These are phyloP conservation scores for Teratosphaeria zuluensis DNA, from an alignment of 2,329 filamentous ascomycete genomes.

Conservation along the genomic window DNA sequence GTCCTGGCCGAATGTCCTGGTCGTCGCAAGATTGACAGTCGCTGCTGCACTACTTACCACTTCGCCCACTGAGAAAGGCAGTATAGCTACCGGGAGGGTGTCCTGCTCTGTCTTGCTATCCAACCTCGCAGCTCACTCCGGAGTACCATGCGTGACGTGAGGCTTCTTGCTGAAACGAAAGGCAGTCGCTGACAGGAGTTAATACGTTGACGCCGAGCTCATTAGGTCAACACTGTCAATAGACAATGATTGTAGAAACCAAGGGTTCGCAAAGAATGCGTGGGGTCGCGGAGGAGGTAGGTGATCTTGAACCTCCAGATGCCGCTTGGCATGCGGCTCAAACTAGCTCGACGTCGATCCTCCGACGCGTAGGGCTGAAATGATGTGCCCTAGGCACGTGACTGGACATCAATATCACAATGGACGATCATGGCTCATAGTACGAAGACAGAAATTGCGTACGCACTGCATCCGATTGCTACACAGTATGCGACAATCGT, in stretches of 20 bases:
- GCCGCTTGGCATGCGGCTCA: neutral
- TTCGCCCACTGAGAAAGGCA: neutral
- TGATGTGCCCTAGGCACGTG: neutral
- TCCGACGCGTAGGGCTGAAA: neutral
- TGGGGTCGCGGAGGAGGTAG: conserved; percentile 9
- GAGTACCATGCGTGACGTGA: neutral
- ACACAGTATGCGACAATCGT: too few species aligned
- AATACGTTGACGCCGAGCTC: neutral
- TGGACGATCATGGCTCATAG: too few species aligned
- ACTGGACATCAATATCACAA: neutral
- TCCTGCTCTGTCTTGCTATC: neutral
- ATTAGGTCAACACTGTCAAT: neutral
- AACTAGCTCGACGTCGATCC: neutral
- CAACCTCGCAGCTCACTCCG: neutral
- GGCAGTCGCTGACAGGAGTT: neutral
- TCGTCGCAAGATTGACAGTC: neutral
- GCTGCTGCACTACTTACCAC: neutral
- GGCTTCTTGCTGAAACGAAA: neutral
- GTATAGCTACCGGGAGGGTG: neutral
- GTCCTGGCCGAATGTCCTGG: too few species aligned
- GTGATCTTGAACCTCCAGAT: neutral
- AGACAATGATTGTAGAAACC: neutral
- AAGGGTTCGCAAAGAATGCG: conserved; percentile 23
- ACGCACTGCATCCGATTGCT: too few species aligned
- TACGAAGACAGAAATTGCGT: too few species aligned